Conservation (phyloP, 345 rosid genomes). For the Euphorbia lathyris region DNA sequence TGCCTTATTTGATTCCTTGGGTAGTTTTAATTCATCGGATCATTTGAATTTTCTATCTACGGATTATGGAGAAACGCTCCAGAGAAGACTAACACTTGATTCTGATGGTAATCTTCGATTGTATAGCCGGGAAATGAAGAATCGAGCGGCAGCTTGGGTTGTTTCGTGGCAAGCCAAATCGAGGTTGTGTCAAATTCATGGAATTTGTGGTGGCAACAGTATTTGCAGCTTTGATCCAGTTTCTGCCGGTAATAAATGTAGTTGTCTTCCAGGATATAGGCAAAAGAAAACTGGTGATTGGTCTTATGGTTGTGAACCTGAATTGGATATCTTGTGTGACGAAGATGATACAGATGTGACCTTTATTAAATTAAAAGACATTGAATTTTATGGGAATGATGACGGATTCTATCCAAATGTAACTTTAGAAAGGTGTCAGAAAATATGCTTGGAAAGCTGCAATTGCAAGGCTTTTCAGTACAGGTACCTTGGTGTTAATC, state of each 20-base stretch:
- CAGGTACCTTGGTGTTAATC: background rate
- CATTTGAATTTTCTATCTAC: slow-evolving; percentile 13
- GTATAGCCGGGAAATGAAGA: slow-evolving; percentile 24
- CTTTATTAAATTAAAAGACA: slow-evolving; percentile 18
- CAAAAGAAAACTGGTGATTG: slow-evolving; percentile 19
- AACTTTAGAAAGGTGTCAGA: slow-evolving; percentile 4
- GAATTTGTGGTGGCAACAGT: slow-evolving; percentile 36
- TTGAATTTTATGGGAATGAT: slow-evolving; percentile 17
- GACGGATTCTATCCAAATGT: background rate
- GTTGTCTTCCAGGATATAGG: slow-evolving; percentile 37
- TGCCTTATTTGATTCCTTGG: slow-evolving; percentile 26
- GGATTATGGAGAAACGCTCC: slow-evolving; percentile 24
- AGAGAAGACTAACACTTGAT: slow-evolving; percentile 37
- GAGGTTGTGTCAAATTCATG: slow-evolving; percentile 25
- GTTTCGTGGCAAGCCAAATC: slow-evolving; percentile 28
- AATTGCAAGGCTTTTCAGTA: slow-evolving; percentile 10
- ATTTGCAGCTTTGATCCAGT: slow-evolving; percentile 21
- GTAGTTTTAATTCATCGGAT: slow-evolving; percentile 30
- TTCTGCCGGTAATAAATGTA: slow-evolving; percentile 28
- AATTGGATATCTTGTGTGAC: slow-evolving; percentile 21
- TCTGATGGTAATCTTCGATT: slow-evolving; percentile 36
- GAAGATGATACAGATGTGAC: background rate
- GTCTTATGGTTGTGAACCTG: slow-evolving; percentile 32
- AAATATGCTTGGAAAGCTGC: slow-evolving; percentile 11
- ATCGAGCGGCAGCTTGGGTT: slow-evolving; percentile 19